These are phyloP conservation scores for Crucibulum laeve DNA, from an alignment of 768 basidiomycete genomes.

Conservation along the genomic window DNA sequence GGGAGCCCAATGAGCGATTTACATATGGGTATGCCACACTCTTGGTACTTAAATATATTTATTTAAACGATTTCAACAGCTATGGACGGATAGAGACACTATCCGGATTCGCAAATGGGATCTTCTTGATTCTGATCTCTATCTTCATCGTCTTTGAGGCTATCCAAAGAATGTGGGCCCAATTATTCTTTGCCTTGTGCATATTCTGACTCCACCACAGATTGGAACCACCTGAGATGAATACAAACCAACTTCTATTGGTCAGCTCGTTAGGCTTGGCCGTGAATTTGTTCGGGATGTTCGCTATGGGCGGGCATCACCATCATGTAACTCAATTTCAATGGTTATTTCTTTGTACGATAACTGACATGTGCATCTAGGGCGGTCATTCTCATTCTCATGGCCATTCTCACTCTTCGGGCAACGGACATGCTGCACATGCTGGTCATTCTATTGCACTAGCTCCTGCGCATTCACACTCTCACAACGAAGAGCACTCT, in stretches of 20 bases:
- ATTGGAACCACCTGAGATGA: conserved; percentile 96
- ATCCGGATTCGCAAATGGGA: conserved; percentile 97
- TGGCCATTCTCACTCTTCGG: conserved; percentile 28
- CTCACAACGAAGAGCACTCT: conserved; percentile 16
- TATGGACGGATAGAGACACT: conserved; percentile 96
- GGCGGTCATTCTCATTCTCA: conserved; percentile 59
- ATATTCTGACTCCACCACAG: conserved; percentile 29
- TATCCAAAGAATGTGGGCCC: conserved; percentile 80
- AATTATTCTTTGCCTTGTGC: neutral
- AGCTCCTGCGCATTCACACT: conserved; percentile 20
- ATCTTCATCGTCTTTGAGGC: conserved; percentile 99
- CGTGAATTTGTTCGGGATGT: conserved; percentile 98
- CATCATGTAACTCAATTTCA: conserved; percentile 57
- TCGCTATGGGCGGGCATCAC: conserved; percentile 95
- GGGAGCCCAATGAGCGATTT: conserved; percentile 92
- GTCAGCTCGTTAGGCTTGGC: conserved; percentile 87
- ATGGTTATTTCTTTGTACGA: conserved; percentile 1
- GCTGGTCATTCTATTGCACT: conserved; percentile 29
- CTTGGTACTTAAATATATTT: neutral
- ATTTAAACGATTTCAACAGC: conserved; percentile 30
- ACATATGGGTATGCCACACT: conserved; percentile 80
- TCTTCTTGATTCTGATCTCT: conserved; percentile 90
- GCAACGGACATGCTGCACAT: conserved; percentile 15
- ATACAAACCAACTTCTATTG: conserved; percentile 85
- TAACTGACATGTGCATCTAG: conserved; percentile 18